Percentiles rank a stretch among this genome's conserved stretches.
Conservation (phyloP, 2,329 filamentous ascomycete species). For the Apiospora sp. region DNA sequence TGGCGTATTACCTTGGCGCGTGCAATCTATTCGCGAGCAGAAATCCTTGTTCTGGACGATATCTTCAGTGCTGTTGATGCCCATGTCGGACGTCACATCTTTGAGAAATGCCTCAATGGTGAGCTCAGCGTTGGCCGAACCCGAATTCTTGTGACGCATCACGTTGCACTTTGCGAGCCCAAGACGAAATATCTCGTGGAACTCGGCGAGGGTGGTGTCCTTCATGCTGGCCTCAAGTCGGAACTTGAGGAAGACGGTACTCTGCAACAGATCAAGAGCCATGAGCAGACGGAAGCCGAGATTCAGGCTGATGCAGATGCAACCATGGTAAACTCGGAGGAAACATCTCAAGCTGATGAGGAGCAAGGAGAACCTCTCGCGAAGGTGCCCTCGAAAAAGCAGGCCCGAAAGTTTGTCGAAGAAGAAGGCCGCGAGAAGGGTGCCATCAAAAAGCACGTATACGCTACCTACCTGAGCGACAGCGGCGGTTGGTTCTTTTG, state of each 20-base stretch:
- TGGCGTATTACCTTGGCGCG: conserved; percentile 84
- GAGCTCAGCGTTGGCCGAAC: conserved; percentile 75
- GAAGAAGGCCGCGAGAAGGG: conserved; percentile 78
- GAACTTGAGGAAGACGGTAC: conserved; percentile 68
- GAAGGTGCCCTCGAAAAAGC: conserved; percentile 58
- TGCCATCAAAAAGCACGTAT: conserved; percentile 72
- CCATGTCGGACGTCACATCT: conserved; percentile 81
- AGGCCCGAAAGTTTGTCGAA: conserved; percentile 75
- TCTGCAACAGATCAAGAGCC: conserved; percentile 63
- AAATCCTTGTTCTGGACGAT: conserved; percentile 81
- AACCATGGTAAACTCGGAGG: conserved; percentile 64
- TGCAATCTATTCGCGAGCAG: conserved; percentile 80
- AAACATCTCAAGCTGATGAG: conserved; percentile 51
- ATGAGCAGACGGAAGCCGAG: conserved; percentile 57
- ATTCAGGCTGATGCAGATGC: conserved; percentile 60
- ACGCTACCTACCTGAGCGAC: conserved; percentile 70
- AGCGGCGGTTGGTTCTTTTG: conserved; percentile 71
- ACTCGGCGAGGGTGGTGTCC: conserved; percentile 72
- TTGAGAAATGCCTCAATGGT: conserved; percentile 77
- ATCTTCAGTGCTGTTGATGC: conserved; percentile 86
- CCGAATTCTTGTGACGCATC: conserved; percentile 81
- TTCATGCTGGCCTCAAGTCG: conserved; percentile 69
- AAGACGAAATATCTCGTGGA: conserved; percentile 78
- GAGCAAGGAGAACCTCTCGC: conserved; percentile 53
- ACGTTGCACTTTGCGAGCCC: conserved; percentile 74